Conservation (phyloP, 768 basidiomycete species). For the Termitomyces sp. region DNA sequence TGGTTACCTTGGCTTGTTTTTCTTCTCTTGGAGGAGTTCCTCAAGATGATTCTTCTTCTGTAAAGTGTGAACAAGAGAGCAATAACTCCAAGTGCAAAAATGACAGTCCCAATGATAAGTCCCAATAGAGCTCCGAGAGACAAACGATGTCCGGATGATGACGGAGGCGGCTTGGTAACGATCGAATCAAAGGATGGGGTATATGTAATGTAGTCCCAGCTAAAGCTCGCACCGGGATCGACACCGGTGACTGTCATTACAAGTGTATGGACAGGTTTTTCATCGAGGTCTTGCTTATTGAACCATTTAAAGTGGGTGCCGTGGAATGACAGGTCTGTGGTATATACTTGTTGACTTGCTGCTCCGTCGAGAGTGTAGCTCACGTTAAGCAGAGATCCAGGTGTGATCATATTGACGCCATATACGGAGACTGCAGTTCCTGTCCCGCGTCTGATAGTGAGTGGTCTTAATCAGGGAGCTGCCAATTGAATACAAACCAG, state of each 20-base stretch:
- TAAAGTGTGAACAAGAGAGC: not conserved
- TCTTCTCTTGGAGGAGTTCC: no score
- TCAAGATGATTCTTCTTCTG: not conserved
- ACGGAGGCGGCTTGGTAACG: not conserved
- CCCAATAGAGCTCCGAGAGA: not conserved
- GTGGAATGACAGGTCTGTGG: not conserved
- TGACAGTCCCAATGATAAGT: not conserved
- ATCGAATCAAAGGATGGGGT: not conserved
- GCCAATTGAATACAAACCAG: not conserved
- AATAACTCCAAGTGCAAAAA: not conserved
- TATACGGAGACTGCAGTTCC: conserved; percentile 7
- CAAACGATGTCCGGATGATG: not conserved
- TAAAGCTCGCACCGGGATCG: not conserved
- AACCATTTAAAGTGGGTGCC: not conserved
- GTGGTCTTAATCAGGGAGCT: not conserved
- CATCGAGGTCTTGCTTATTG: not conserved
- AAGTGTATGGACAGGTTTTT: not conserved
- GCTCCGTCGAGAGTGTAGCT: not conserved
- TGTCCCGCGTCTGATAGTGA: not conserved
- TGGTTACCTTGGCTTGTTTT: not conserved
- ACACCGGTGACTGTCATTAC: not conserved
- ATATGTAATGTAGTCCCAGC: conserved; percentile 2
- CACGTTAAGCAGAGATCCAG: not conserved
- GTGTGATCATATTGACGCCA: not conserved
- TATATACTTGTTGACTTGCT: not conserved